Evolutionary conservation across 371 early-diverging fungal species (phyloP), one percentile per base, ranked within the genome.

Genomic region (Rhizomucor miehei): DNA sequence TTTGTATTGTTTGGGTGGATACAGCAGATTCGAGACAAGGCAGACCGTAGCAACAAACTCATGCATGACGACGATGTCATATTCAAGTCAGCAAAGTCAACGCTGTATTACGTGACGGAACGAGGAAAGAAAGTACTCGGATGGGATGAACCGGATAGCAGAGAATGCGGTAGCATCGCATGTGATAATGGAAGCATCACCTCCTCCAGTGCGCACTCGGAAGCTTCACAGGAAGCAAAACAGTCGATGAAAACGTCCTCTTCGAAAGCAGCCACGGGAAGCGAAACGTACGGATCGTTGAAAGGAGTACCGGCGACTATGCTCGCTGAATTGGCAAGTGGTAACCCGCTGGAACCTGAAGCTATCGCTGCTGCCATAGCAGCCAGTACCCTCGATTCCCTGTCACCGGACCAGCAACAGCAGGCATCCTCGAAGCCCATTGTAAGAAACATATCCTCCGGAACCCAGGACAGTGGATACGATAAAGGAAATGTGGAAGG

Each of bases 1-100:
- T 81, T 86, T 70, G 57, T 85, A 8, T 56, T 65, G 1, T 68
- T 66, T 23, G 80, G 76, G 2, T 85, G 86, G 74, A 79, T 89
- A 40, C 64, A 63, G 24, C 77, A 72, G 44, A 60, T 81, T 2
- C 50, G 71, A 0, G 79, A 80, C 37, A 77, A 80, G 51, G 64
- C 70, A 24, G 61, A 63, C 44, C 61, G 67, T 44, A 44, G 52
- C 2, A 62, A 54, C 14, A 44, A 47, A n/a, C n/a, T 38, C 14
- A 53, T 45, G 16, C 47, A 12, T 34, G 66, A 75, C 1, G 61
- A 59, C 21, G 35, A 34, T 0, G 63, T 52, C 3, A 48, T 64
- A 0, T 75, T 82, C 57, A 76, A 73, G 52, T 72, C 72, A 24
- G 59, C 66, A 2, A 69, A 62, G 25, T 71, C 64, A 29, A 72